Base-by-base conservation (phyloP, 768 basidiomycete species). In the Panaeolus cyanescens region DNA sequence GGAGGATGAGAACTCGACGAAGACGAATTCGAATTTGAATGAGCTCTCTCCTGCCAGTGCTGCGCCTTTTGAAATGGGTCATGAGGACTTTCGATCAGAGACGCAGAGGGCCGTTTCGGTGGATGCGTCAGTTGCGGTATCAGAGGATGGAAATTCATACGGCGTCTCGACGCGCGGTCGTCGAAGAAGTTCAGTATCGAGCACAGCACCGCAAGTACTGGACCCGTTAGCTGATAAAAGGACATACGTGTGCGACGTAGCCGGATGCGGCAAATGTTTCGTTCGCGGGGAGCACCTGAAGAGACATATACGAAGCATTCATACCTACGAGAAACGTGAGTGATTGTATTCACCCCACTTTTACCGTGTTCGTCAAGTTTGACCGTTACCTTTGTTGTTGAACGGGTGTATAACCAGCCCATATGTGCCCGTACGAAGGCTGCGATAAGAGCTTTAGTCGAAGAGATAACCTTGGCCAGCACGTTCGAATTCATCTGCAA, bases 321-420 rank as follows among this genome's bases (percentile, higher is more conserved):
- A 95, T 72, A 93, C 92, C 1, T 79, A 91, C 65, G 91, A 93
- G 68, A 92, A 90, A 80, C 90, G 92, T 93, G 65, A 74, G 91
- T 80, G 59, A 25, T 54, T 56, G 30, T 37, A 5, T n/a, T 0
- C 28, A 31, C 31, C 37, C 36, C 32, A n/a, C 40, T 36, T n/a
- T 34, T 36, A 20, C 17, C 8, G 39, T 39, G 65, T 33, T 32
- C 56, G n/a, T n/a, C n/a, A n/a, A n/a, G n/a, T n/a, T n/a, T 17
- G 54, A 20, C 33, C 58, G 33, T 36, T 32, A 42, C 39, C 54
- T 32, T 67, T 40, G 36, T 10, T 65, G n/a, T n/a, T n/a, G n/a
- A n/a, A n/a, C n/a, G n/a, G n/a, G n/a, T n/a, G n/a, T n/a, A n/a
- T n/a, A n/a, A n/a, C n/a, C n/a, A 86, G 85, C 85, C 2, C 84